Base-by-base conservation (phyloP, 2,329 filamentous ascomycete species). In the Colletotrichum orchidophilum region DNA sequence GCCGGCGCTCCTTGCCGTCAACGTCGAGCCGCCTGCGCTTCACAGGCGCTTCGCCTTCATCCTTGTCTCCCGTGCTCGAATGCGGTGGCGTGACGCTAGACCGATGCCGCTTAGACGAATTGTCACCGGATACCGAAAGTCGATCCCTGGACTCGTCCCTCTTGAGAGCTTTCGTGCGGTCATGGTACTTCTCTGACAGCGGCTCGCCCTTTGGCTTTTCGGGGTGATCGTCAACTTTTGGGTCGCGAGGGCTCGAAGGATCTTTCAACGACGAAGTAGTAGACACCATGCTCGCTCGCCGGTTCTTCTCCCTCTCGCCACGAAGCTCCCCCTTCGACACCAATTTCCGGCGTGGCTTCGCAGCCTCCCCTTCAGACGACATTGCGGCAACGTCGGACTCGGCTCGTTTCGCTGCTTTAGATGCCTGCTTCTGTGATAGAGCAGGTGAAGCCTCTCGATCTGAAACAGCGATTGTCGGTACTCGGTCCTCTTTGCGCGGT, bases 301-400 rank as follows among this genome's bases (percentile, higher is more conserved):
- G 83, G 73, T 90, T 87, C 77, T 87, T 88, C 64, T 89, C 87
- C 21, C 87, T 83, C 75, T 90, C 88, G 11, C 87, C 87, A 72
- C 89, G 88, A 49, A 91, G 79, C 67, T 92, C 90, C 62, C 86
- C 87, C 42, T 90, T 90, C 1, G 90, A 92, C 24, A 92, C 84
- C 12, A 92, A 83, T 76, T 91, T 92, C 49, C 89, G 84, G 27
- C 90, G 82, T 2, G 90, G 89, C 76, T 91, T 92, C 26, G 84
- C 78, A 9, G 86, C 79, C 76, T 90, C 89, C 2, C 85, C 89
- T 75, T 88, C 88, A 39, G 88, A 90, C 0, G 87, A 89, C 7
- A 83, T 80, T 2, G 81, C 83, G 15, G 85, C 83, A 27, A 83
- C 73, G 58, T 92, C 90, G 0, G 87, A 84, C 62, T 92, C 90